phyloP scores from a whole-genome alignment of 1,139 yeast genomes.

The Sugiyamaella japonica region DNA sequence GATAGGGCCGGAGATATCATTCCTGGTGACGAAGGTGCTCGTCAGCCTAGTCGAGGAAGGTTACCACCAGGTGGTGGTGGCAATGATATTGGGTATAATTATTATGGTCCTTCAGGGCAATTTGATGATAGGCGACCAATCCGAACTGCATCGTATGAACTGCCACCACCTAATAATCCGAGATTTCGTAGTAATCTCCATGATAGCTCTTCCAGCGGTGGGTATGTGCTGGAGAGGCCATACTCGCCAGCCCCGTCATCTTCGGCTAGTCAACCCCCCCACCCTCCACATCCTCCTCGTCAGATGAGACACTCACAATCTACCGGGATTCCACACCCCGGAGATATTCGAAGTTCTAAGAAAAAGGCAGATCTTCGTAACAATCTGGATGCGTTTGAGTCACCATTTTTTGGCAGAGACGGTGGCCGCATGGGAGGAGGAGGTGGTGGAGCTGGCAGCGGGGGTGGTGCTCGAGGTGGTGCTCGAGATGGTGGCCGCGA shows the following conservation, averaged over 20 bases:
- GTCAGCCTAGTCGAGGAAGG: slow-evolving; percentile 2
- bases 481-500: slow-evolving; percentile 17
- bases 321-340: slow-evolving; percentile 2
- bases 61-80: neutral
- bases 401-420: slow-evolving; percentile 28
- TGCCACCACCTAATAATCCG: slow-evolving; percentile 3
- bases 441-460: slow-evolving; percentile 1
- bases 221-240: slow-evolving; percentile 17
- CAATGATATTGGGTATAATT: neutral
- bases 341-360: slow-evolving; percentile 13
- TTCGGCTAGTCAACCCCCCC: slow-evolving; percentile 20
- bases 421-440: slow-evolving; percentile 8
- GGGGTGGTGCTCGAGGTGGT: neutral
- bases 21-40: neutral
- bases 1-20: slow-evolving; percentile 1
- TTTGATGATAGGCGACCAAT: neutral
- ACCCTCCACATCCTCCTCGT: slow-evolving; percentile 17
- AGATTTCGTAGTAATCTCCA: slow-evolving; percentile 1
- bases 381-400: slow-evolving; percentile 27
- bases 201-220: slow-evolving; percentile 14
- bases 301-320: slow-evolving; percentile 11
- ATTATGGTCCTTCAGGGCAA: slow-evolving; percentile 6
- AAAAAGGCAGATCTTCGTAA: slow-evolving; percentile 21
- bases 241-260: slow-evolving; percentile 21
- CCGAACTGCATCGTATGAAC: slow-evolving; percentile 7